A percentile compares a stretch with the other conserved stretches of the same genome.
phyloP scores from a whole-genome alignment of 441 rosid species.

The Raphanus hybrid region DNA sequence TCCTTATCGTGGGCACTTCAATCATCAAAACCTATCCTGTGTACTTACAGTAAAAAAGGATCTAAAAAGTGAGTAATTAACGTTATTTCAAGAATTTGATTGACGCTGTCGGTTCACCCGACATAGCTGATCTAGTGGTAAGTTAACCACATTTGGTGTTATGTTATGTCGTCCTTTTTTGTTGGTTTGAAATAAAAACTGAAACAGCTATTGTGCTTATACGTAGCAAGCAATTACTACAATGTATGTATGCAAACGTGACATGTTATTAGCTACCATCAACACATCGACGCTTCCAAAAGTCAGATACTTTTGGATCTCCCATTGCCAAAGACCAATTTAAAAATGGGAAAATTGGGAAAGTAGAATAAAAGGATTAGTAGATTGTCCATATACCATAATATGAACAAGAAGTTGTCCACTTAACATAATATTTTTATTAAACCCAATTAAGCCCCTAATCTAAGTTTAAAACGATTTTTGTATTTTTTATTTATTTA shows the following conservation, averaged over 20 bases:
- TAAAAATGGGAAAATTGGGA: too few species aligned
- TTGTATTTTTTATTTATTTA: too few species aligned
- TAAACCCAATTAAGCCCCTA: too few species aligned
- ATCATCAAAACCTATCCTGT: not conserved
- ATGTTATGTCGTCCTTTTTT: not conserved
- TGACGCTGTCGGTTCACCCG: not conserved
- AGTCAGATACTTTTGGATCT: not conserved
- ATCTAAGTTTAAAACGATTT: too few species aligned
- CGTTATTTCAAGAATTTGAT: not conserved
- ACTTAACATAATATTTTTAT: too few species aligned
- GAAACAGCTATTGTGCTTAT: not conserved
- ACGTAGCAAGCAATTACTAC: not conserved
- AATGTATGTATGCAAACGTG: not conserved
- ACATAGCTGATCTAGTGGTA: not conserved
- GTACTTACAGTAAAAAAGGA: not conserved
- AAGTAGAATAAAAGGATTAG: too few species aligned
- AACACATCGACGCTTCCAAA: not conserved
- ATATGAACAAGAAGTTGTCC: too few species aligned
- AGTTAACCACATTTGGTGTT: not conserved
- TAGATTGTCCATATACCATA: too few species aligned
- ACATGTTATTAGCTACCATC: not conserved
- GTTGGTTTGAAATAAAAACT: not conserved
- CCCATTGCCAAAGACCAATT: too few species aligned
- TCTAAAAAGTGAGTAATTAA: not conserved
- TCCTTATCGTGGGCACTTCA: constrained; percentile 27